These are phyloP conservation scores for Pyrrhoderma noxium DNA, from an alignment of 1,284 basidiomycete species.

Conservation along the genomic window DNA sequence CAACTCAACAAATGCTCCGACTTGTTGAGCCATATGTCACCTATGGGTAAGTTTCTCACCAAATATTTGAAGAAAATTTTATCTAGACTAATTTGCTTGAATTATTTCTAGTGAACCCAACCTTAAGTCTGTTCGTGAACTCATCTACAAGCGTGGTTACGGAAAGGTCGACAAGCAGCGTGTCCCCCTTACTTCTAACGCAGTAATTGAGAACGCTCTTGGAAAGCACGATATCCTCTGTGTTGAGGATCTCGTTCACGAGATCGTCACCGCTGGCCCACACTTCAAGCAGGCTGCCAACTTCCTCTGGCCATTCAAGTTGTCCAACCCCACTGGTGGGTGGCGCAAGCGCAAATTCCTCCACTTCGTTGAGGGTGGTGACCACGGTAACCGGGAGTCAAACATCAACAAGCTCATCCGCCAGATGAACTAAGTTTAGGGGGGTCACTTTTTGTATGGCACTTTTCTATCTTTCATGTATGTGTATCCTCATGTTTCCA, in stretches of 20 bases:
- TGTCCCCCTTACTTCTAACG: constrained; percentile 92
- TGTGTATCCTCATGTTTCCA: too few relatives aligned
- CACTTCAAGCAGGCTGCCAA: constrained; percentile 98
- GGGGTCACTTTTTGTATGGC: too few relatives aligned
- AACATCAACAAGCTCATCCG: constrained; percentile 97
- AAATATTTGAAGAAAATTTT: neutral
- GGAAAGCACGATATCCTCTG: constrained; percentile 97
- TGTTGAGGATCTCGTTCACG: constrained; percentile 97
- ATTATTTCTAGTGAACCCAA: constrained; percentile 70
- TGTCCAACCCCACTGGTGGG: constrained; percentile 97
- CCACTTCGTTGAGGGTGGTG: constrained; percentile 90
- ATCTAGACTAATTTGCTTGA: neutral
- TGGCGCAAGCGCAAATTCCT: constrained; percentile 98
- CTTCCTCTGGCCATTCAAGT: constrained; percentile 99
- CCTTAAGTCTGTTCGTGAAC: constrained; percentile 93
- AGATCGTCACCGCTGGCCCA: constrained; percentile 92
- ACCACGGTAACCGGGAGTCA: constrained; percentile 92
- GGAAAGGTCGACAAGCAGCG: constrained; percentile 98
- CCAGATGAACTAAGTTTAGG: constrained; percentile 77
- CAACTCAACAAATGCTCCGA: constrained; percentile 97
- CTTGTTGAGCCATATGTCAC: constrained; percentile 96
- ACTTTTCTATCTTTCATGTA: too few relatives aligned
- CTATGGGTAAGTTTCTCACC: constrained; percentile 63
- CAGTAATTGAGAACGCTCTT: constrained; percentile 87
- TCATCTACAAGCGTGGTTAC: constrained; percentile 99